These are phyloP conservation scores for Didymella arachidicola DNA, from an alignment of 2,329 filamentous ascomycete species.

Conservation along the genomic window DNA sequence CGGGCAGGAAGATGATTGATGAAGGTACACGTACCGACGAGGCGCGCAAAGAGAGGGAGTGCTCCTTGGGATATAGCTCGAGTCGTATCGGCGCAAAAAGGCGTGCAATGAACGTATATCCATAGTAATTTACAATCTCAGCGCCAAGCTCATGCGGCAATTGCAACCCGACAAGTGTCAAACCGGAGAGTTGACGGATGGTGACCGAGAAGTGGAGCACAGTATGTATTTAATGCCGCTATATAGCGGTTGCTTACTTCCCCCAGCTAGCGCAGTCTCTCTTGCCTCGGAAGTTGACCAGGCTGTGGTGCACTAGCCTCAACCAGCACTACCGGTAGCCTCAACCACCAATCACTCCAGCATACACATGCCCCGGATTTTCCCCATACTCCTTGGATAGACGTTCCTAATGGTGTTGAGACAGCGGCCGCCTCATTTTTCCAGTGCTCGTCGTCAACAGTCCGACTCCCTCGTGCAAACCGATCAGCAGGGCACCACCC, in stretches of 20 bases:
- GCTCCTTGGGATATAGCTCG: neutral
- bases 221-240: neutral
- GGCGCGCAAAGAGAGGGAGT: neutral
- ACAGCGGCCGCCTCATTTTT: neutral
- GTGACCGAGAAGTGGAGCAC: neutral
- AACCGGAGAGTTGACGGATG: neutral
- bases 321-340: too few relatives aligned
- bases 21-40: neutral
- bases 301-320: neutral
- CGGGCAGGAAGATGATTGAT: neutral
- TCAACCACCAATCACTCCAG: neutral
- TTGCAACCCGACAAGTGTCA: neutral
- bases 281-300: neutral
- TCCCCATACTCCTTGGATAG: neutral
- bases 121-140: neutral
- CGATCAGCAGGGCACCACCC: neutral
- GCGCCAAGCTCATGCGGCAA: neutral
- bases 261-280: neutral
- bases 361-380: neutral
- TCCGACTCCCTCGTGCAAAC: neutral
- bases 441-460: neutral
- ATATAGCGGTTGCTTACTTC: neutral
- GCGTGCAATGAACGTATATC: neutral
- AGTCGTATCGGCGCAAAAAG: neutral
- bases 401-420: neutral